Base-by-base conservation (phyloP, 2,329 filamentous ascomycete genomes). In the Peltaster fructicola region DNA sequence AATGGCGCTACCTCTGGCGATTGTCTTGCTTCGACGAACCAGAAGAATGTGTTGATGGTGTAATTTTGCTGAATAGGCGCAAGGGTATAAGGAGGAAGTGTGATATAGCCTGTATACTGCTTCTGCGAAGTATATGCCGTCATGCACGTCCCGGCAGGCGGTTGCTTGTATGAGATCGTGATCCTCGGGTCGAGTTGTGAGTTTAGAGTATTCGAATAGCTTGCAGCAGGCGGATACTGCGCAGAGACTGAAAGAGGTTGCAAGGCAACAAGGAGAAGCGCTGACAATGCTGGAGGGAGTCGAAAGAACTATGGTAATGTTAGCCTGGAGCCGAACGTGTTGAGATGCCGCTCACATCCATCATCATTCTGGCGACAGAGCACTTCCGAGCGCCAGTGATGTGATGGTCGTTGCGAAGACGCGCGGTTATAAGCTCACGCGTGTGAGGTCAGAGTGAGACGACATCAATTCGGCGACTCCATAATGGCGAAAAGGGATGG, bases 71-170 rank as follows among this genome's bases (percentile, higher is more conserved):
- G 52, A 30, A 55, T 53, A 1, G 53, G 51, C 14, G 42, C 45
- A 24, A 60, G 46, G 2, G 53, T 57, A 30, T 44, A 52, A 7
- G 55, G 69, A 6, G 47, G 47, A 9, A 78, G 49, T 26, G 52
- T 61, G 28, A 79, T 66, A 62, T 75, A 78, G 40, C 74, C 74
- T 4, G 70, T 67, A 41, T 72, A 76, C 45, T 79, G 74, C 45
- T 70, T 63, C 47, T 80, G 74, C 1, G 55, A 57, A 21, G 57
- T 43, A 39, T 75, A 76, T 6, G 64, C 65, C 2, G 74, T 78
- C 22, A 56, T 62, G 47, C 75, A 80, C 8, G 63, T 70, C 22
- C 65, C 68, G 6, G 55, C 46, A 4, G 65, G 59, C 3, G 65
- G 65, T 17, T 59, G 53, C 41, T 73, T 78, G 57, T 74, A 81